Conservation (phyloP, 2,329 filamentous ascomycete genomes). For the Colletotrichum tropicicola region DNA sequence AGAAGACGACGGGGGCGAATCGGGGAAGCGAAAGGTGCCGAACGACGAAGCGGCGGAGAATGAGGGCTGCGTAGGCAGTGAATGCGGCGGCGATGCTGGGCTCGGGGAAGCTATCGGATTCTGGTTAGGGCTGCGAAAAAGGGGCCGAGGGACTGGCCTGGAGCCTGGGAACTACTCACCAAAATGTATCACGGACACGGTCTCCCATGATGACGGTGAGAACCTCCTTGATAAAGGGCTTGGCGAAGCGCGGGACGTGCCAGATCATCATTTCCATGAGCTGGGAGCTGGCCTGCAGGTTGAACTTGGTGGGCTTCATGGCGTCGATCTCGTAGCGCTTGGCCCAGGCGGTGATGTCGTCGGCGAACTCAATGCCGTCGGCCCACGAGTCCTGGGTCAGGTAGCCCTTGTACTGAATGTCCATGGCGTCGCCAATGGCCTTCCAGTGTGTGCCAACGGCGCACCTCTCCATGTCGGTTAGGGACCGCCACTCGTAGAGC, state of each 20-base stretch:
- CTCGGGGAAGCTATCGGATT: constrained; percentile 48
- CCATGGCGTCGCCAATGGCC: constrained; percentile 74
- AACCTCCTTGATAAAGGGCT: constrained; percentile 57
- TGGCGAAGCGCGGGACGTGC: constrained; percentile 55
- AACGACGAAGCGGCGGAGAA: constrained; percentile 61
- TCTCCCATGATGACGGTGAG: constrained; percentile 71
- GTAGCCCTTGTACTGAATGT: constrained; percentile 60
- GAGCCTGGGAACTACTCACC: too few relatives aligned
- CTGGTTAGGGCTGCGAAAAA: neutral
- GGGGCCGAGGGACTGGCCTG: too few relatives aligned
- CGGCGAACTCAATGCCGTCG: constrained; percentile 61
- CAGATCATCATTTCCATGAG: constrained; percentile 70
- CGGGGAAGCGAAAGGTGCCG: constrained; percentile 70
- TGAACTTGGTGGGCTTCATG: constrained; percentile 64
- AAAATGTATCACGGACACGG: constrained; percentile 70
- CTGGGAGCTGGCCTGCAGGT: constrained; percentile 63
- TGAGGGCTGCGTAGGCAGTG: constrained; percentile 53
- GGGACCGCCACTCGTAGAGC: constrained; percentile 74
- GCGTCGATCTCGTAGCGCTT: constrained; percentile 64
- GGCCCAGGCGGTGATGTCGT: constrained; percentile 58
- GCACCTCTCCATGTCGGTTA: constrained; percentile 74
- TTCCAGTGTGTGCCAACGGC: constrained; percentile 78
- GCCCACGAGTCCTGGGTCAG: constrained; percentile 49
- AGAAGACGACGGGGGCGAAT: constrained; percentile 44
- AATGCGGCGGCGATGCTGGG: constrained; percentile 46